Conservation (phyloP, 306 rosid genomes). For the Castanea mollissima region DNA sequence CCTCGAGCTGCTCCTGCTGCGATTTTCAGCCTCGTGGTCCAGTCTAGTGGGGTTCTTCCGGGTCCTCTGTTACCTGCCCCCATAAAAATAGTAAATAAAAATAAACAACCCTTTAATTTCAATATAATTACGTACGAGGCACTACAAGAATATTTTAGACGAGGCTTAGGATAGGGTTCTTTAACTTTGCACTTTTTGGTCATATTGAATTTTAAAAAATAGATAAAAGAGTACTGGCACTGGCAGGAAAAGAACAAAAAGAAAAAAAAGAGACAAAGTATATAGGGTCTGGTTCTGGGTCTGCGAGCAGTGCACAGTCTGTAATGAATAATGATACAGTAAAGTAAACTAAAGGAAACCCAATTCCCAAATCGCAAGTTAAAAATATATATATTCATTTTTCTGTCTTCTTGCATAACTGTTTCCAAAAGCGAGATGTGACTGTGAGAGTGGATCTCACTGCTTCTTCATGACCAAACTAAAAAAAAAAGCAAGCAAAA, state of each 20-base stretch:
- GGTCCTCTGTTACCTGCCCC: conserved; percentile 84
- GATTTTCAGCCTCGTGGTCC: conserved; percentile 80
- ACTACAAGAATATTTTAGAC: not conserved
- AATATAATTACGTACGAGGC: conserved; percentile 16
- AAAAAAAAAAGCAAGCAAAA: not conserved
- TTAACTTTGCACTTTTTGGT: conserved; percentile 18
- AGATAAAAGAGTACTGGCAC: conserved; percentile 13
- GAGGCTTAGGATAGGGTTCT: not conserved
- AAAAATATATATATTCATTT: conserved; percentile 10
- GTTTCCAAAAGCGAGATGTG: not conserved
- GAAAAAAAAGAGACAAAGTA: conserved; percentile 23
- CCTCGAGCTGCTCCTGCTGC: conserved; percentile 87
- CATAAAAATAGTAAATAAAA: no score
- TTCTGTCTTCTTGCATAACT: conserved; percentile 11
- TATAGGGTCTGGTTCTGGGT: not conserved
- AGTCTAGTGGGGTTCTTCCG: conserved; percentile 82
- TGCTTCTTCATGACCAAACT: not conserved
- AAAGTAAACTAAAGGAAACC: not conserved
- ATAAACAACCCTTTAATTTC: conserved; percentile 12
- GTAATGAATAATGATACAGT: not conserved
- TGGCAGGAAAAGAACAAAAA: conserved; percentile 38
- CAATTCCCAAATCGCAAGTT: conserved; percentile 40
- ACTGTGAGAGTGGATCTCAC: not conserved
- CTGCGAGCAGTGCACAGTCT: conserved; percentile 14
- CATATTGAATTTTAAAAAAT: conserved; percentile 11